These are phyloP conservation scores for Cyclotella atomus DNA, from an alignment of 108 stramenopile species.

Conservation along the genomic window DNA sequence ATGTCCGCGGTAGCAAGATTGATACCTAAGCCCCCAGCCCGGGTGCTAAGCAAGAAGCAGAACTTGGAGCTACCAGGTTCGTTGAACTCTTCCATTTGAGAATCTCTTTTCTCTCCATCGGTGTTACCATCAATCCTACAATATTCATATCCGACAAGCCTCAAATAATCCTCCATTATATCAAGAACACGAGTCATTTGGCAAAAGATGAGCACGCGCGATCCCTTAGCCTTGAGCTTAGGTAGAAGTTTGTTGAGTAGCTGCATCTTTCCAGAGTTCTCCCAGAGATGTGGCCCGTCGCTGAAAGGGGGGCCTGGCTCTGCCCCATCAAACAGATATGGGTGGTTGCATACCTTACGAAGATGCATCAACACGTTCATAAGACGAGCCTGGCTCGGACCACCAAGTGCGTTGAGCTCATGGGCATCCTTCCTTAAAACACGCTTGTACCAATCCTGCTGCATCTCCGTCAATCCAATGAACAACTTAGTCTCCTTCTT, in stretches of 20 bases:
- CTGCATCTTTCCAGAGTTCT: slow-evolving; percentile 95
- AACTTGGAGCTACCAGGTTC: slow-evolving; percentile 91
- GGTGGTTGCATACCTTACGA: slow-evolving; percentile 99
- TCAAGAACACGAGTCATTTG: slow-evolving; percentile 98
- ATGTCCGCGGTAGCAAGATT: slow-evolving; percentile 98
- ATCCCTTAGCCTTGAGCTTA: slow-evolving; percentile 88
- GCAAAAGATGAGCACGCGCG: slow-evolving; percentile 96
- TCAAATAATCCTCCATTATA: slow-evolving; percentile 95
- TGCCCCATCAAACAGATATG: slow-evolving; percentile 98
- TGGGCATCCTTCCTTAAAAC: slow-evolving; percentile 92
- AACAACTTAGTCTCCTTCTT: slow-evolving; percentile 92
- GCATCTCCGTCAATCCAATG: slow-evolving; percentile 95
- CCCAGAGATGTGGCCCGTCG: slow-evolving; percentile 99
- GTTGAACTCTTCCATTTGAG: slow-evolving; percentile 97
- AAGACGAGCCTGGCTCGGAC: slow-evolving; percentile 91
- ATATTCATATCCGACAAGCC: slow-evolving; percentile 83
- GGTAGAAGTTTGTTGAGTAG: slow-evolving; percentile 93
- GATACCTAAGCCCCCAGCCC: slow-evolving; percentile 97
- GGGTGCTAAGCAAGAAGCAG: slow-evolving; percentile 94
- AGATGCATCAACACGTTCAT: slow-evolving; percentile 98
- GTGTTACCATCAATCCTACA: slow-evolving; percentile 98
- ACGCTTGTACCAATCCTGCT: slow-evolving; percentile 94
- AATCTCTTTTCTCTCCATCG: slow-evolving; percentile 91
- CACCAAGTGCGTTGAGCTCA: slow-evolving; percentile 91
- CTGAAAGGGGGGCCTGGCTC: slow-evolving; percentile 95